Conservation (phyloP, 495 filamentous ascomycete genomes). For the Terfezia claveryi region DNA sequence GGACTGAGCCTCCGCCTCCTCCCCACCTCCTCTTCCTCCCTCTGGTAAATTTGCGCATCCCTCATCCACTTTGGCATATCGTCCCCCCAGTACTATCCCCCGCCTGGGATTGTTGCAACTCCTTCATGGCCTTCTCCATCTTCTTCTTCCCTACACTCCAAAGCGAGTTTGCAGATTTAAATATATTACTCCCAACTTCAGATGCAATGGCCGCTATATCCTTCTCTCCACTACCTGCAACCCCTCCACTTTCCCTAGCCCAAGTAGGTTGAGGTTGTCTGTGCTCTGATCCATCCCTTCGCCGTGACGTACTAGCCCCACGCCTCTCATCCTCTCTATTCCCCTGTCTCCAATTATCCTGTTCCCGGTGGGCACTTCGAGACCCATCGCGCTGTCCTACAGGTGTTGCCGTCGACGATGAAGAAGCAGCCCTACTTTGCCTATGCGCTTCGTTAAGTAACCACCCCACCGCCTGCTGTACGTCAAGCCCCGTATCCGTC, state of each 20-base stretch:
- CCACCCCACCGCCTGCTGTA: conserved; percentile 76
- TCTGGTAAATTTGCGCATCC: conserved; percentile 24
- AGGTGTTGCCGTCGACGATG: conserved; percentile 15
- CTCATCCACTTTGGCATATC: conserved; percentile 91
- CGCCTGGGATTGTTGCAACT: conserved; percentile 47
- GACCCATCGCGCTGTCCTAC: conserved; percentile 21
- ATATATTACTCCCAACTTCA: conserved; percentile 56
- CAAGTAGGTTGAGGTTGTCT: conserved; percentile 22
- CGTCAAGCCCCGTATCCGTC: conserved; percentile 55
- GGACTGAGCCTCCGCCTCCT: conserved; percentile 2
- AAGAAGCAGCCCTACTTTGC: conserved; percentile 39
- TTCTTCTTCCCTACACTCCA: conserved; percentile 91
- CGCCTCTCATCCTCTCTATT: conserved; percentile 18
- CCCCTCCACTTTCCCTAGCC: conserved; percentile 27
- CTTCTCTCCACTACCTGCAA: conserved; percentile 39
- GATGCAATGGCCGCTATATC: conserved; percentile 65
- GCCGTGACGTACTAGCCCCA: conserved; percentile 7
- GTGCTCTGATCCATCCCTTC: conserved; percentile 20
- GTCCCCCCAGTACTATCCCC: conserved; percentile 34
- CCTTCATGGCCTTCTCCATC: conserved; percentile 80
- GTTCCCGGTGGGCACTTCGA: conserved; percentile 13
- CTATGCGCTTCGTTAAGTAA: conserved; percentile 74
- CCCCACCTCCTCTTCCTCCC: background rate
- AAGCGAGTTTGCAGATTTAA: conserved; percentile 81
- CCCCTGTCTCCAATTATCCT: conserved; percentile 1